Conservation (phyloP, 2,329 filamentous ascomycete species). For the Plenodomus biglobosus region DNA sequence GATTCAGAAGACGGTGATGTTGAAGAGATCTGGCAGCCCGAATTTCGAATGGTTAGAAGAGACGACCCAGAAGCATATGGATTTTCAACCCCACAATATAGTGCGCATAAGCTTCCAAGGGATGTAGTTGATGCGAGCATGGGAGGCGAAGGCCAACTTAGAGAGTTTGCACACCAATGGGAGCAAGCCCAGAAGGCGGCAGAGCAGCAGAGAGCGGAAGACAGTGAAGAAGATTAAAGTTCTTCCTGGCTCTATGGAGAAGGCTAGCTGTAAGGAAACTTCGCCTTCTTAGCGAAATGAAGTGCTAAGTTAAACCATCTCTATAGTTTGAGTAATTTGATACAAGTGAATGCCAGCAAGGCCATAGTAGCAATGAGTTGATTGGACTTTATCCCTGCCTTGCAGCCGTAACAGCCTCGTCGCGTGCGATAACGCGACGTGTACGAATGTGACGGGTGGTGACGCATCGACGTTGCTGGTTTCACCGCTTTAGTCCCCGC, state of each 20-base stretch:
- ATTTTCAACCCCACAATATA: constrained; percentile 84
- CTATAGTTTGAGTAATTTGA: not conserved
- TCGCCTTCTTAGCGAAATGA: not conserved
- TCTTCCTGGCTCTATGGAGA: not conserved
- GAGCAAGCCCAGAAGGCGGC: constrained; percentile 49
- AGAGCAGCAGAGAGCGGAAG: constrained; percentile 45
- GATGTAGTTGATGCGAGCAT: constrained; percentile 76
- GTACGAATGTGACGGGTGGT: constrained; percentile 1
- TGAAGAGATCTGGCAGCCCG: constrained; percentile 63
- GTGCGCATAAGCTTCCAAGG: constrained; percentile 90
- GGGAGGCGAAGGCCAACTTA: constrained; percentile 68
- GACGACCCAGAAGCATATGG: constrained; percentile 88
- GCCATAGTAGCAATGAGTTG: constrained; percentile 5
- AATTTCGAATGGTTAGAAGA: constrained; percentile 78
- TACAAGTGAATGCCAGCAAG: constrained; percentile 8
- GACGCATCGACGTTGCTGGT: constrained; percentile 14
- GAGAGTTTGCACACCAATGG: constrained; percentile 62
- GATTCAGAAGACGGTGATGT: constrained; percentile 53
- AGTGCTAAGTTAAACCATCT: not conserved
- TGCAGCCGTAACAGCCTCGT: constrained; percentile 6
- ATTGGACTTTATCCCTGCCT: constrained; percentile 8
- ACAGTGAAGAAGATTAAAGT: constrained; percentile 40
- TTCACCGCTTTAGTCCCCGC: constrained; percentile 16
- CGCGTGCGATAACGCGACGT: constrained; percentile 11
- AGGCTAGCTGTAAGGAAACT: not conserved